These are phyloP conservation scores for Podaxis sp. DNA, from an alignment of 768 basidiomycete species.

Conservation along the genomic window DNA sequence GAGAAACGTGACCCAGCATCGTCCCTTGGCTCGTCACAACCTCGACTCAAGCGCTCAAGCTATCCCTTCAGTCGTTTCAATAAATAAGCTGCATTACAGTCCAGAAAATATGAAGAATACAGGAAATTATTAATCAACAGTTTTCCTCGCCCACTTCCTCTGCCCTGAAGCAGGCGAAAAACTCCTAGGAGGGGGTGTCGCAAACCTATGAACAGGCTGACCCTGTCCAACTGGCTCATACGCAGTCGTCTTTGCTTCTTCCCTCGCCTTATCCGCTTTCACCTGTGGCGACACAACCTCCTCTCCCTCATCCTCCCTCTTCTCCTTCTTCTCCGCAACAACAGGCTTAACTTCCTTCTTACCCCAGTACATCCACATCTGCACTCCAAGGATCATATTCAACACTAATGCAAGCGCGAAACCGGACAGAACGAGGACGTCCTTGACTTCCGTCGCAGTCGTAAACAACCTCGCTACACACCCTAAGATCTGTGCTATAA, in stretches of 20 bases:
- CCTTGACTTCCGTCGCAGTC: slow-evolving; percentile 86
- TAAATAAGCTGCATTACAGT: background rate
- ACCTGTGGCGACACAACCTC: slow-evolving; percentile 9
- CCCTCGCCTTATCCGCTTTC: background rate
- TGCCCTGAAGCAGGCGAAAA: slow-evolving; percentile 13
- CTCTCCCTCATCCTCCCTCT: slow-evolving; percentile 11
- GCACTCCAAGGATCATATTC: slow-evolving; percentile 80
- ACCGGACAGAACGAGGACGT: slow-evolving; percentile 76
- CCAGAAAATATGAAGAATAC: background rate
- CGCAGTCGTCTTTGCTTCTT: slow-evolving; percentile 10
- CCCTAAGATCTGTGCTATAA: slow-evolving; percentile 83
- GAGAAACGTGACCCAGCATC: background rate
- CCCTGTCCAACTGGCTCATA: slow-evolving; percentile 3
- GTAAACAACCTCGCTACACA: slow-evolving; percentile 94
- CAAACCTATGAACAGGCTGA: slow-evolving; percentile 10
- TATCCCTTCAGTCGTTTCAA: background rate
- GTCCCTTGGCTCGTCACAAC: background rate
- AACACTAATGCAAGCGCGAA: slow-evolving; percentile 81
- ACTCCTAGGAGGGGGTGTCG: slow-evolving; percentile 11
- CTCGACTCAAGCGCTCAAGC: background rate
- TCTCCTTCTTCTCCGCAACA: background rate
- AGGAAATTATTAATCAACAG: slow-evolving; percentile 12
- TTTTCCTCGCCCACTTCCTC: slow-evolving; percentile 14
- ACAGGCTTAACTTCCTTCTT: slow-evolving; percentile 26
- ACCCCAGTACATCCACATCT: slow-evolving; percentile 87